phyloP scores from a whole-genome alignment of 352 stramenopile species.

The Pythium utonaiense region DNA sequence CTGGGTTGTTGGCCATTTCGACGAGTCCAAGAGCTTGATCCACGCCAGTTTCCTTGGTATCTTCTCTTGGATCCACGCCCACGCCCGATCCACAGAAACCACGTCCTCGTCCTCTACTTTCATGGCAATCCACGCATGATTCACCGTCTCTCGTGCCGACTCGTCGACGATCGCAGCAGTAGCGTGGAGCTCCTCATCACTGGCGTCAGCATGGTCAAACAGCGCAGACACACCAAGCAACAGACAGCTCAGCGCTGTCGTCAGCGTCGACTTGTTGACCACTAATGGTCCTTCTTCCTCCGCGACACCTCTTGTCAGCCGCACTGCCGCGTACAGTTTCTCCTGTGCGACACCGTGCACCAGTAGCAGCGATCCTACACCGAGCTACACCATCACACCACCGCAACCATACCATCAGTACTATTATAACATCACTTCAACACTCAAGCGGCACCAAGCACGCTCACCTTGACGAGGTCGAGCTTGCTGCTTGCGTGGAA shows the following conservation, averaged over 20 bases:
- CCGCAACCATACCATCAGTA: neutral
- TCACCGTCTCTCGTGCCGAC: slow-evolving; percentile 50
- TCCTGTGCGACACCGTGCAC: slow-evolving; percentile 45
- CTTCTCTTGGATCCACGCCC: slow-evolving; percentile 65
- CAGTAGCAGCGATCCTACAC: slow-evolving; percentile 49
- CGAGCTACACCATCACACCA: slow-evolving; percentile 38
- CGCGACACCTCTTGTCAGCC: slow-evolving; percentile 24
- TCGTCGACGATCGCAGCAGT: slow-evolving; percentile 52
- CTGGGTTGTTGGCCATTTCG: slow-evolving; percentile 63
- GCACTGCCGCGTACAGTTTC: slow-evolving; percentile 56
- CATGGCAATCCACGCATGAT: slow-evolving; percentile 34
- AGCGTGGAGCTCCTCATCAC: slow-evolving; percentile 44
- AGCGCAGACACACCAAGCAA: slow-evolving; percentile 53
- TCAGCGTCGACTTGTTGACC: slow-evolving; percentile 1
- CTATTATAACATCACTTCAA: no score
- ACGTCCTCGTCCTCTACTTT: neutral
- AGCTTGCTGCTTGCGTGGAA: slow-evolving; percentile 55
- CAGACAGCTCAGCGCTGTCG: slow-evolving; percentile 39
- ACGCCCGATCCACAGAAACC: slow-evolving; percentile 37
- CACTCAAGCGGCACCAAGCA: no score
- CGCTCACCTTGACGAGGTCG: slow-evolving; percentile 55
- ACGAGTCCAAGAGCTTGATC: slow-evolving; percentile 65
- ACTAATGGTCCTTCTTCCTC: slow-evolving; percentile 1
- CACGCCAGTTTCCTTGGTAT: slow-evolving; percentile 50
- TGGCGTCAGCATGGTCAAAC: slow-evolving; percentile 61